These are phyloP conservation scores for Taxillus chinensis DNA, from an alignment of 164 flowering plant species.

Conservation along the genomic window DNA sequence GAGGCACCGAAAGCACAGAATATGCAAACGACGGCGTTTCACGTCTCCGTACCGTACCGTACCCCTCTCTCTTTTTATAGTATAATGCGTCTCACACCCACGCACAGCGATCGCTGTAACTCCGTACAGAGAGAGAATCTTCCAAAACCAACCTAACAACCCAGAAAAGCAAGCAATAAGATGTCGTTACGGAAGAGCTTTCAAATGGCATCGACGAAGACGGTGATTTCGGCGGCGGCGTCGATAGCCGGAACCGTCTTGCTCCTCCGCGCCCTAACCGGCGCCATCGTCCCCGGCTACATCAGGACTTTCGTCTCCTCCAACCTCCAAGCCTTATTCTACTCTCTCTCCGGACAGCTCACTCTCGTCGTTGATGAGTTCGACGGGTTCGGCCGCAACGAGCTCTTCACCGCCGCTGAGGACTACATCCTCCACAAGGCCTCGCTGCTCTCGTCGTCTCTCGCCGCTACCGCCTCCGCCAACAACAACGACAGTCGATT, in stretches of 20 bases:
- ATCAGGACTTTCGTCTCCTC: slow-evolving; percentile 21
- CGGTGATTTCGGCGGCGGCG: no score
- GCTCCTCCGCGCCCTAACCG: slow-evolving; percentile 26
- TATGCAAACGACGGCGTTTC: no score
- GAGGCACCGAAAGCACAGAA: no score
- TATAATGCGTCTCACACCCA: no score
- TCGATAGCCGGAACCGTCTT: slow-evolving; percentile 1
- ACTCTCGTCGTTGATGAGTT: slow-evolving; percentile 30
- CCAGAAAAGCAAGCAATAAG: no score
- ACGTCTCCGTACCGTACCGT: no score
- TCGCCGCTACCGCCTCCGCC: slow-evolving; percentile 25
- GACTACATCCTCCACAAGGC: slow-evolving; percentile 8
- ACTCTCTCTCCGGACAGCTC: slow-evolving; percentile 26
- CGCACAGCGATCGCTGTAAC: no score
- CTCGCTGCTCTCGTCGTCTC: slow-evolving; percentile 25
- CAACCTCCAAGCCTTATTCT: slow-evolving; percentile 14
- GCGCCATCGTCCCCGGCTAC: slow-evolving; percentile 34
- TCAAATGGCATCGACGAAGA: no score
- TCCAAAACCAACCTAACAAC: no score
- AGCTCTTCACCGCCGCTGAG: slow-evolving; percentile 28
- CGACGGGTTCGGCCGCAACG: slow-evolving; percentile 32
- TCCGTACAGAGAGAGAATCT: no score
- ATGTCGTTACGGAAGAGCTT: no score
- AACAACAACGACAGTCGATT: slow-evolving; percentile 9
- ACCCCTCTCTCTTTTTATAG: no score